Base-by-base conservation (phyloP, 805 yeast genomes). In the Wickerhamomyces chambardii region DNA sequence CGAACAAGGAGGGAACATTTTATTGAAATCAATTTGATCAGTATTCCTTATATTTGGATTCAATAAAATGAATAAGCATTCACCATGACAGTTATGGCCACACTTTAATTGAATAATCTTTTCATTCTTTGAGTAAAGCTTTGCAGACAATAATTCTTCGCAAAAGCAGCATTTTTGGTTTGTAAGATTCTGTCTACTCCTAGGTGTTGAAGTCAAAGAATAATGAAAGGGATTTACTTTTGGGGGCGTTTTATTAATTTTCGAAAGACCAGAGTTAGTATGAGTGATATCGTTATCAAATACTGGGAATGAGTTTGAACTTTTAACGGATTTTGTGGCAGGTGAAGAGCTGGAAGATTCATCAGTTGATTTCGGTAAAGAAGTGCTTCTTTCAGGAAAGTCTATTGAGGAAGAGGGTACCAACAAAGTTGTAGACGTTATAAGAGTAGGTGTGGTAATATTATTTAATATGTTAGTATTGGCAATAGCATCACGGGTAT, bases 41-140 rank as follows among this genome's bases (percentile, higher is more conserved):
- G n/a, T 17, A 3, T 9, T 14, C 2, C 4, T 15, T 3, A 7
- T 16, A 28, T n/a, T n/a, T n/a, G 21, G 15, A 22, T 36, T 33
- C 2, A 51, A 34, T 15, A 50, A 16, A 6, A 63, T 36, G 31
- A 47, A 48, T 19, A 68, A 55, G 40, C 75, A 69, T 35, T 68
- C 68, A 29, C 64, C 68, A 41, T 69, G 75, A 28, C 67, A 55
- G 17, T 55, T 51, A 39, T 68, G 69, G 7, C 70, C 72, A 49
- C 75, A 69, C 10, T 44, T 48, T 22, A 69, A 47, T 28, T 57
- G 58, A 19, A 69, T 48, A 12, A 64, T 42, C 30, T 47, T 51
- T 44, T 69, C 75, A 16, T 51, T 43, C 5, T 22, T 18, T 15
- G 41, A 38, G 3, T 45, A 47, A 14, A 69, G 46, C 28, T 57